A percentile compares a stretch with the other conserved stretches of the same genome.
These are phyloP conservation scores for Colletotrichum zoysiae DNA, from an alignment of 2,329 filamentous ascomycete species.

Conservation along the genomic window DNA sequence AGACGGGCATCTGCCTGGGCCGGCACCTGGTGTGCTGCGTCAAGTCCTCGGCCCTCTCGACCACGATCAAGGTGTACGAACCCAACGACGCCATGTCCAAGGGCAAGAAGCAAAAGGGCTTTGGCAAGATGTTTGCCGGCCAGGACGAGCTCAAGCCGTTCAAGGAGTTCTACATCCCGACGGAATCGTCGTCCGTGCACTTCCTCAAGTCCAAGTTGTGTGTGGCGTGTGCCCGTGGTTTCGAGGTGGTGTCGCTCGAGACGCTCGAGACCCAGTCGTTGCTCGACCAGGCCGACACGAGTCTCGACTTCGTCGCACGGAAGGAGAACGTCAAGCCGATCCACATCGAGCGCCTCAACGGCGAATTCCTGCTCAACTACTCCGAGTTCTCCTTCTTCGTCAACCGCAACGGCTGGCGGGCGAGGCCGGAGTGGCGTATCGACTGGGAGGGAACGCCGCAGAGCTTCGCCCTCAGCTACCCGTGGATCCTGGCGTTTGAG, in stretches of 20 bases:
- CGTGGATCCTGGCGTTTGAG: conserved; percentile 97
- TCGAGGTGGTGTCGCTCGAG: conserved; percentile 96
- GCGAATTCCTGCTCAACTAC: conserved; percentile 98
- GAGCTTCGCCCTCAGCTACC: conserved; percentile 93
- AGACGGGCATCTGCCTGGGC: conserved; percentile 93
- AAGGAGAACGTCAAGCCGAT: conserved; percentile 96
- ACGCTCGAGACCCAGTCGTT: conserved; percentile 98
- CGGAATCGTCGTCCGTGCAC: conserved; percentile 97
- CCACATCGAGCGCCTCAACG: conserved; percentile 96
- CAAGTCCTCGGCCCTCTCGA: conserved; percentile 92
- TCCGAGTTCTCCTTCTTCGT: conserved; percentile 99
- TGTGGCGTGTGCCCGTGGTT: conserved; percentile 93
- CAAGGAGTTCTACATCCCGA: conserved; percentile 99
- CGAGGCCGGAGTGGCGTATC: conserved; percentile 95
- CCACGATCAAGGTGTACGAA: conserved; percentile 99
- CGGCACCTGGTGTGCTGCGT: conserved; percentile 96
- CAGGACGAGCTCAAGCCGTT: conserved; percentile 97
- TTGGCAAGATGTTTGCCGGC: conserved; percentile 95
- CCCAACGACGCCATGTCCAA: conserved; percentile 95
- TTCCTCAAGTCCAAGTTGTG: conserved; percentile 97
- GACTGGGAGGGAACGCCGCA: conserved; percentile 96
- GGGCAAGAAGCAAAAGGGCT: conserved; percentile 94
- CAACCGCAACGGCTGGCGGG: conserved; percentile 97
- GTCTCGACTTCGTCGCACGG: conserved; percentile 93
- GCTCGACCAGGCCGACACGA: conserved; percentile 97